A percentile compares a stretch with the other conserved stretches of the same genome.
These are phyloP conservation scores for Rhizomucor pusillus DNA, from an alignment of 371 early-diverging fungal genomes.

Conservation along the genomic window DNA sequence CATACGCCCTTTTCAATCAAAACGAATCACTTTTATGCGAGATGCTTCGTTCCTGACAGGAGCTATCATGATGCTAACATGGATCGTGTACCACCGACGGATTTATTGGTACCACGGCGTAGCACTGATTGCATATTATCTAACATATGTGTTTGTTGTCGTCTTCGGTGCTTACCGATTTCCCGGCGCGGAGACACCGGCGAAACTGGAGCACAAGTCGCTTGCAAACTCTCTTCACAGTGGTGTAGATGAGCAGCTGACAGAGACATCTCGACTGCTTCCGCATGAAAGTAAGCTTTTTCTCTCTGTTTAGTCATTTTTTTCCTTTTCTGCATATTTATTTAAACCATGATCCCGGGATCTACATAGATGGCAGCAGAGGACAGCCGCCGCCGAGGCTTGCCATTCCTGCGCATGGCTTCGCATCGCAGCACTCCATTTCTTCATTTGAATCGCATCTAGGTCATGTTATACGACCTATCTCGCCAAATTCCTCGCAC, in stretches of 20 bases:
- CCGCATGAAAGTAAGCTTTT: slow-evolving; percentile 12
- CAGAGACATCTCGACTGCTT: slow-evolving; percentile 26
- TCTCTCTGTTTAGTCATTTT: neutral
- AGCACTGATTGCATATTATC: slow-evolving; percentile 50
- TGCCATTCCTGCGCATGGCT: slow-evolving; percentile 30
- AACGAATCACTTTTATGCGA: slow-evolving; percentile 62
- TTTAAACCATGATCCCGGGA: neutral
- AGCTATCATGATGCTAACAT: slow-evolving; percentile 58
- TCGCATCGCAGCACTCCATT: slow-evolving; percentile 10
- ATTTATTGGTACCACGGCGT: slow-evolving; percentile 64
- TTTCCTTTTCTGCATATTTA: slow-evolving; percentile 3
- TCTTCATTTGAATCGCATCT: slow-evolving; percentile 32
- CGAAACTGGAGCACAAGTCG: slow-evolving; percentile 27
- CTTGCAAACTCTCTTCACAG: slow-evolving; percentile 15
- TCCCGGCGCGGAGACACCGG: slow-evolving; percentile 26
- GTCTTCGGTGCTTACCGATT: slow-evolving; percentile 37
- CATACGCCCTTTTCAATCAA: slow-evolving; percentile 62
- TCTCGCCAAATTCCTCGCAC: slow-evolving; percentile 35
- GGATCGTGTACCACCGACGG: slow-evolving; percentile 58
- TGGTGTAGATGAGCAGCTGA: slow-evolving; percentile 21
- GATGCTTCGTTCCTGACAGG: slow-evolving; percentile 72
- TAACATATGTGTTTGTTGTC: slow-evolving; percentile 55
- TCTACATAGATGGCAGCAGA: neutral
- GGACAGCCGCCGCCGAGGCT: slow-evolving; percentile 23
- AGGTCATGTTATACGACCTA: slow-evolving; percentile 43